Evolutionary conservation across 2,329 filamentous ascomycete genomes (phyloP), one percentile per base, ranked within the genome.

Genomic region (Grosmannia clavigera): DNA sequence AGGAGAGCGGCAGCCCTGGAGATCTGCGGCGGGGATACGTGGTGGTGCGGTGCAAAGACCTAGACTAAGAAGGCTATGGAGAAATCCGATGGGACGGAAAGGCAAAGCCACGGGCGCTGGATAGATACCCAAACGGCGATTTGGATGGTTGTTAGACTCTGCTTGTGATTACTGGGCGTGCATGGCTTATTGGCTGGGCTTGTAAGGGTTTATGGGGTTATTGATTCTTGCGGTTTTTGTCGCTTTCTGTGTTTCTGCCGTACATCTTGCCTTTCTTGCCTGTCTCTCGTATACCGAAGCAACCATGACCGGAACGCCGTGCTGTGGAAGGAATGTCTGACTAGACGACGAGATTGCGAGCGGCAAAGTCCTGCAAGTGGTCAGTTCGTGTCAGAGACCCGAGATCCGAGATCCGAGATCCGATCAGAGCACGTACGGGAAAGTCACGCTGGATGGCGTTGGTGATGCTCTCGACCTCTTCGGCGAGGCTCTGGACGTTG

Each of bases 401-500:
- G 22, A 22, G 22, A 22, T 22, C 22, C 22, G 22, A 22, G 22
- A 22, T 22, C 22, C 22, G 22, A 22, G 22, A 22, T 22, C 22
- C 22, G 22, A 22, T 22, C 22, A 22, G 22, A 16, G 16, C 27
- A 38, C 73, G 65, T 66, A 77, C 87, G 27, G 94, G 91, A 71
- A 92, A 90, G 69, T 89, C 83, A 64, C 83, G 83, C 71, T 94
- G 87, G 65, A 97, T 79, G 65, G 86, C 81, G 52, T 89, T 90
- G 19, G 90, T 89, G 63, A 95, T 85, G 66, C 85, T 87, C 74
- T 96, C 92, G 6, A 96, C 88, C 70, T 67, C 65, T 54, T 97
- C 91, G 2, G 92, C 86, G 60, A 97, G 71, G 33, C 85, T 85
- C 70, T 92, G 86, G 25, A 97, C 90, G 66, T 95, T 95, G 38